Evolutionary conservation across 2,329 filamentous ascomycete species (phyloP).

Genomic region (Emmonsiellopsis sp.): DNA sequence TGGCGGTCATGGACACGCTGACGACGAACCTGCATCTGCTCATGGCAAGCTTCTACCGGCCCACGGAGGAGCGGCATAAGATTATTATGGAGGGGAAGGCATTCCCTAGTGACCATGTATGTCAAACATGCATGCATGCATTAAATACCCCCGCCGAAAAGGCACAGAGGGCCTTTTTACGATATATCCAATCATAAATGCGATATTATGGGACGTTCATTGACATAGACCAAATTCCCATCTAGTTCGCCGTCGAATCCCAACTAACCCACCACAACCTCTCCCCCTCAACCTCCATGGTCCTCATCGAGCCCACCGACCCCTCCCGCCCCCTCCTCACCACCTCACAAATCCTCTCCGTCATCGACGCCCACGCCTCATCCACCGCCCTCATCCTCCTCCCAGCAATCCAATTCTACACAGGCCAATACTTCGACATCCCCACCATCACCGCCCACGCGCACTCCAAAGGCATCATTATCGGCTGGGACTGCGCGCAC

Average conservation of each 20-base stretch:
- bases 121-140: slow-evolving; percentile 14
- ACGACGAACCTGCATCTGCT: slow-evolving; percentile 74
- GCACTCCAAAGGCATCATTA: slow-evolving; percentile 57
- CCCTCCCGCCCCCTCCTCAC: slow-evolving; percentile 49
- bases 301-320: slow-evolving; percentile 60
- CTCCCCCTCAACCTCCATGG: slow-evolving; percentile 58
- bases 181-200: background rate
- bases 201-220: background rate
- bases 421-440: slow-evolving; percentile 81
- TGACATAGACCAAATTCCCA: slow-evolving; percentile 2
- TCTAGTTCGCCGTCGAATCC: slow-evolving; percentile 75
- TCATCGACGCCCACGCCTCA: slow-evolving; percentile 66
- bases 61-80: slow-evolving; percentile 58
- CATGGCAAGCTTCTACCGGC: slow-evolving; percentile 76
- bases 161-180: background rate
- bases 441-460: slow-evolving; percentile 68
- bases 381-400: slow-evolving; percentile 69
- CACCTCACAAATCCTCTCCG: slow-evolving; percentile 60
- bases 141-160: background rate
- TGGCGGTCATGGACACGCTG: slow-evolving; percentile 81
- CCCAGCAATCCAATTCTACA: slow-evolving; percentile 87
- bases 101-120: slow-evolving; percentile 76
- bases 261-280: slow-evolving; percentile 66
- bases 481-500: slow-evolving; percentile 86
- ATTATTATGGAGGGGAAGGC: slow-evolving; percentile 85